Base-by-base conservation (phyloP, 2,329 filamentous ascomycete species). In the Colletotrichum sp. region DNA sequence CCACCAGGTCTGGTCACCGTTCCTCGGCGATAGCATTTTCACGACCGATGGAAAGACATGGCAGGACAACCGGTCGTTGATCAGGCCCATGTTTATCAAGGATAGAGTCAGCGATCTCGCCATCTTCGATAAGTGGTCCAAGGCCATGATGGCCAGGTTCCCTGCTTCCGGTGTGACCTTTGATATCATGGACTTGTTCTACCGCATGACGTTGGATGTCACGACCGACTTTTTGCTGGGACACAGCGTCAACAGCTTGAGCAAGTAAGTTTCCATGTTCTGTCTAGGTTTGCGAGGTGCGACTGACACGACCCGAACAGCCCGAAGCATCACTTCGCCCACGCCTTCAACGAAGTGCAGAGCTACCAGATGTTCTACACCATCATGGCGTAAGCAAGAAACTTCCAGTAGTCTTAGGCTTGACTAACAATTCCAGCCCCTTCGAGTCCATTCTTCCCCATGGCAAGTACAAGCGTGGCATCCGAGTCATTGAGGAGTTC, bases 261-360 rank as follows among this genome's bases (percentile, higher is more conserved):
- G 83, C 66, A 84, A 85, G 85, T 86, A 75, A 75, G 79, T 74
- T 63, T 14, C 13, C 21, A 12, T 21, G 2, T 12, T 12, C 2
- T 2, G 26, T 7, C 18, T 3, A 14, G 26, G 12, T 5, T 52
- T 10, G 7, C 30, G n/a, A 4, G 16, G n/a, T 7, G 6, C 8
- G 26, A 21, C 78, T 81, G 65, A 82, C 76, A 3, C 48, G 34
- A 7, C n/a, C 10, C 43, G 12, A 52, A 52, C 30, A 89, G 90
- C 76, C 89, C 86, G 12, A 88, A 87, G 75, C 89, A 86, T 71
- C 85, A 89, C 26, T 95, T 96, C 81, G 93, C 93, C 2, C 86
- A 91, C 62, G 92, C 93, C 0, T 96, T 96, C 82, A 89, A 88
- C 77, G 91, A 93, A 71, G 92, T 94, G 3, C 94, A 96, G 81